Evolutionary conservation across 1,284 basidiomycete genomes (phyloP).

Genomic region (Tilletia setariae): DNA sequence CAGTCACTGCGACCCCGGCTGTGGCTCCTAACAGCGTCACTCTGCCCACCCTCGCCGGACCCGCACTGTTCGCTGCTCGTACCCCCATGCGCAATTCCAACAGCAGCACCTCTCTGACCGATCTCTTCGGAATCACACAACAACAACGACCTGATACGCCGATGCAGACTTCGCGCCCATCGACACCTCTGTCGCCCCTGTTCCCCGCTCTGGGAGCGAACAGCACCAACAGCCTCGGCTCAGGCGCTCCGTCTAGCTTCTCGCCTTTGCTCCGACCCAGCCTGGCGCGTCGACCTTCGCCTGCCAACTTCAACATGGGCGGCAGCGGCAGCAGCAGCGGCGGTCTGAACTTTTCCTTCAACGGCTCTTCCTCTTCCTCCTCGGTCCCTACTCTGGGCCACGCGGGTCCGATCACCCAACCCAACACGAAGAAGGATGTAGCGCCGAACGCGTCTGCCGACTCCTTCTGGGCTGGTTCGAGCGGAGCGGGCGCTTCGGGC

Average conservation of each 20-base stretch:
- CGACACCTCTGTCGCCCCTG: conserved; percentile 22
- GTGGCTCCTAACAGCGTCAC: background rate
- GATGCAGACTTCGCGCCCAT: conserved; percentile 23
- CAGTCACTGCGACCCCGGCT: background rate
- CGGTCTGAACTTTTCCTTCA: background rate
- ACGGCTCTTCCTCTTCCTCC: background rate
- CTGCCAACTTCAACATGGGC: conserved; percentile 13
- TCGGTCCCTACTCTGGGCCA: background rate
- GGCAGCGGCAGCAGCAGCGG: background rate
- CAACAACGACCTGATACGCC: conserved; percentile 9
- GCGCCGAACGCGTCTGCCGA: conserved; percentile 19
- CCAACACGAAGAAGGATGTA: conserved; percentile 43
- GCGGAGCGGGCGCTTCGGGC: background rate
- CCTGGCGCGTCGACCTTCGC: conserved; percentile 26
- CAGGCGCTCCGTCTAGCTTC: background rate
- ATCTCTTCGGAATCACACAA: conserved; percentile 17
- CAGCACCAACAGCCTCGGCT: background rate
- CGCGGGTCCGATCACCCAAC: conserved; percentile 21
- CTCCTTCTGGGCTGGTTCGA: conserved; percentile 9
- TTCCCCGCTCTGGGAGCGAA: conserved; percentile 9
- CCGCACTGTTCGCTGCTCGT: background rate
- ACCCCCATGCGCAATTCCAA: conserved; percentile 10
- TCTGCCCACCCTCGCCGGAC: conserved; percentile 10
- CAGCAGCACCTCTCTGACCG: conserved; percentile 3
- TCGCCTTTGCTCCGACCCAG: conserved; percentile 34